Percentiles rank a stretch among this genome's conserved stretches.
Evolutionary conservation across 2,329 filamentous ascomycete genomes (phyloP).

Genomic region (Claviceps arundinis): DNA sequence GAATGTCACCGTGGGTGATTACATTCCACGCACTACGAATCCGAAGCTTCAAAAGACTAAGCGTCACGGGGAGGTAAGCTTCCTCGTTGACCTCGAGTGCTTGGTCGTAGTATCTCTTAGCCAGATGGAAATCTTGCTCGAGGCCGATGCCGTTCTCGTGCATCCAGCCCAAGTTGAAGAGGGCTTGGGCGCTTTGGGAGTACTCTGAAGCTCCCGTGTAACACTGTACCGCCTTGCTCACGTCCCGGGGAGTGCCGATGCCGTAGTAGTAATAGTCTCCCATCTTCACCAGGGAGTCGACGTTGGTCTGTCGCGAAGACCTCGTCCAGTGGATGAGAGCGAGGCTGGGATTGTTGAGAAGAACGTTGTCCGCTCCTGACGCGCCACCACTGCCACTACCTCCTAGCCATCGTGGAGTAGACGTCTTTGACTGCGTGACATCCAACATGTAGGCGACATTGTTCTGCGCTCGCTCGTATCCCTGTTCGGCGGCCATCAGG

Average conservation of each 20-base stretch:
- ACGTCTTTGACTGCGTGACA: conserved; percentile 44
- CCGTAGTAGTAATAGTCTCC: conserved; percentile 91
- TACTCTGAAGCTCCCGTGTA: conserved; percentile 88
- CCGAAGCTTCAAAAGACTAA: conserved; percentile 76
- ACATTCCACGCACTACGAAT: conserved; percentile 89
- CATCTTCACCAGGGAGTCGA: conserved; percentile 94
- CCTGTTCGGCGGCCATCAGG: conserved; percentile 82
- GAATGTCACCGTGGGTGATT: conserved; percentile 77
- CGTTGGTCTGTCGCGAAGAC: conserved; percentile 82
- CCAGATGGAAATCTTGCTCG: conserved; percentile 90
- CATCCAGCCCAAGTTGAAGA: conserved; percentile 99
- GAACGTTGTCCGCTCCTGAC: conserved; percentile 17
- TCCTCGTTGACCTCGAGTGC: conserved; percentile 85
- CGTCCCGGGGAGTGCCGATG: conserved; percentile 55
- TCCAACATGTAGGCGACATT: conserved; percentile 85
- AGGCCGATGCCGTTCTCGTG: conserved; percentile 92
- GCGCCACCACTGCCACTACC: conserved; percentile 9
- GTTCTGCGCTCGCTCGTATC: conserved; percentile 77
- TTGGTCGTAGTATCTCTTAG: conserved; percentile 90
- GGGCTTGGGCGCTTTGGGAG: conserved; percentile 81
- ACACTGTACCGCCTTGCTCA: conserved; percentile 82
- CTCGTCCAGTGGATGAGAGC: conserved; percentile 91
- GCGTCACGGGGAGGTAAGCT: conserved; percentile 81
- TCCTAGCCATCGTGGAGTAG: conserved; percentile 31
- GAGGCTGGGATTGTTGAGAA: conserved; percentile 42